Evolutionary conservation across 2,329 filamentous ascomycete genomes (phyloP), one percentile per base, ranked within the genome.

Genomic region (Didymella exigua): DNA sequence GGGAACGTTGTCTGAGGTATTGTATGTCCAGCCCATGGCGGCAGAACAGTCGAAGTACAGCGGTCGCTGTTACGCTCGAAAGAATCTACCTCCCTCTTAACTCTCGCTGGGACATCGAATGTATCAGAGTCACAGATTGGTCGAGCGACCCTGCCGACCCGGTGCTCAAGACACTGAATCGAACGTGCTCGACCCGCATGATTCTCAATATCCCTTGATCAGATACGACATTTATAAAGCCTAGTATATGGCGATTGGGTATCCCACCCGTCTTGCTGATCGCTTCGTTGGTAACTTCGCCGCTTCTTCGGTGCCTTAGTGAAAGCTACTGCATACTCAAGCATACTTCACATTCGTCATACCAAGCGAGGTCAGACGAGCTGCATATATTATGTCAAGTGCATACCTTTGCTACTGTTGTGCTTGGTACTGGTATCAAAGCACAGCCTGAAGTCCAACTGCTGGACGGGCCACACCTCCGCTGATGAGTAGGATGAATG

Each of bases 11-110:
- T 59, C 55, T 10, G 50, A 23, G 19, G 58, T 54, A 23, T 61
- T 55, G 43, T 57, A 57, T 16, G 60, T 36, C 60, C 60, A 59
- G 36, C 53, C 60, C 56, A 61, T 63, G 31, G 10, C 14, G 24
- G 8, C 4, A 9, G 6, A 11, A 21, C 26, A 6, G 7, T 5
- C 21, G 6, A 13, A 10, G n/a, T 14, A 10, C 4, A 36, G 23
- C 2, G 5, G 18, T 27, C 4, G 13, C n/a, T 19, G 5, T 14
- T 8, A 26, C 19, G 30, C 21, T 21, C 14, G 26, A 34, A 2
- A 44, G 21, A 26, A 6, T n/a, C 10, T 34, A 33, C 4, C 11
- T 23, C n/a, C 14, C 26, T 24, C n/a, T 24, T 26, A 26, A 24
- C 10, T 5, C 5, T 13, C 5, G 19, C 14, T 45, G 7, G 30